Evolutionary conservation across 2,329 filamentous ascomycete genomes (phyloP).

Genomic region (Dactylella cylindrospora): DNA sequence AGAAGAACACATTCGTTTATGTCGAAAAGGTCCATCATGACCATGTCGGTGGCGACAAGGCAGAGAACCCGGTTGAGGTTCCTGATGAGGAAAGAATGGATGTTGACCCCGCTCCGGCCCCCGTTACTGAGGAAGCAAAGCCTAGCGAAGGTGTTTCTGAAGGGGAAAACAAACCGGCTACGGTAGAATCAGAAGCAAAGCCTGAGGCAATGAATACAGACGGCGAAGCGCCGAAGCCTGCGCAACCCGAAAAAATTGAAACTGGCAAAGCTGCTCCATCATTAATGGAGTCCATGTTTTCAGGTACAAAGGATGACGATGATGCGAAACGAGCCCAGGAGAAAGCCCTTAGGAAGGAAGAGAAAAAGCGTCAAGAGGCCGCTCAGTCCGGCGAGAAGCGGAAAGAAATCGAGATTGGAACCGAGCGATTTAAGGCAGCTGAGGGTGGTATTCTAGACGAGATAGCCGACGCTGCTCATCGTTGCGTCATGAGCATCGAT

Average conservation of each 20-base stretch:
- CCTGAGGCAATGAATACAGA: constrained; percentile 45
- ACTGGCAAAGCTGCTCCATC: constrained; percentile 10
- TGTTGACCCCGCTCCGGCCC: constrained; percentile 39
- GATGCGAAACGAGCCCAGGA: constrained; percentile 47
- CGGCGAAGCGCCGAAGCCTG: constrained; percentile 40
- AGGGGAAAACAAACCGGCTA: neutral
- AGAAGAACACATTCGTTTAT: constrained; percentile 70
- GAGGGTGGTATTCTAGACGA: constrained; percentile 74
- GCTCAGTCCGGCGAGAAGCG: constrained; percentile 56
- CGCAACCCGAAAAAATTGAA: constrained; percentile 41
- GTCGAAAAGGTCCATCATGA: constrained; percentile 62
- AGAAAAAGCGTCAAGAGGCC: constrained; percentile 53
- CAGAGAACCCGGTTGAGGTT: constrained; percentile 52
- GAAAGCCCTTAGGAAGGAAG: constrained; percentile 53
- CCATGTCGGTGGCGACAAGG: neutral
- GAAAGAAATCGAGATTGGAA: constrained; percentile 72
- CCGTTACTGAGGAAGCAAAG: constrained; percentile 21
- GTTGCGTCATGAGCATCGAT: constrained; percentile 76
- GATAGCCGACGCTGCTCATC: constrained; percentile 80
- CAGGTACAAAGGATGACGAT: constrained; percentile 35
- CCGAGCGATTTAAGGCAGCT: constrained; percentile 71
- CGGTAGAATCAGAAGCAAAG: constrained; percentile 39
- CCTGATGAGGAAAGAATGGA: constrained; percentile 47
- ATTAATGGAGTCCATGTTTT: constrained; percentile 36
- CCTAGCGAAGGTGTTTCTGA: constrained; percentile 47